These are phyloP conservation scores for Yamadazyma trypodendri DNA, from an alignment of 1,139 yeast species.

Conservation along the genomic window DNA sequence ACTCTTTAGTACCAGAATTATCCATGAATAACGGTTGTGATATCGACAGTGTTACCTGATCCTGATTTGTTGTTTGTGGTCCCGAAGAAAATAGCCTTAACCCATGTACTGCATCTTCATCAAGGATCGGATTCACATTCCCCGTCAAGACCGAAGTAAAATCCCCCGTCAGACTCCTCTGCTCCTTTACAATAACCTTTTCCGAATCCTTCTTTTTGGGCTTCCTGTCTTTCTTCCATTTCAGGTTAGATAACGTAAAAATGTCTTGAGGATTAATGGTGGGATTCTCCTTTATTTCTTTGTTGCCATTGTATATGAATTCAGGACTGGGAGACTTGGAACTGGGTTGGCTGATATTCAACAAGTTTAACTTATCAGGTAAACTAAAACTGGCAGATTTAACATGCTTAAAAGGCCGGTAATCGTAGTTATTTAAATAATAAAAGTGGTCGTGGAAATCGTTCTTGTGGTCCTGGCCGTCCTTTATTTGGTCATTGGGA, in stretches of 20 bases:
- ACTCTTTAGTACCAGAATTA: not conserved
- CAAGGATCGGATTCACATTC: not conserved
- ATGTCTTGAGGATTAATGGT: conserved; percentile 38
- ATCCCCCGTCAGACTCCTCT: not conserved
- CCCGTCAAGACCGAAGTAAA: no score
- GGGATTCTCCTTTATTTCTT: conserved; percentile 18
- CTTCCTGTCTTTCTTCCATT: not conserved
- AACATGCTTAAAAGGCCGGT: conserved; percentile 6
- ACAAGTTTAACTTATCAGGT: conserved; percentile 31
- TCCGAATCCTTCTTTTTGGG: not conserved
- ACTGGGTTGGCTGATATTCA: conserved; percentile 15
- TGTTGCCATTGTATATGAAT: conserved; percentile 11
- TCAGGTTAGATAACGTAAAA: conserved; percentile 11
- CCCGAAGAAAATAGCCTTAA: not conserved
- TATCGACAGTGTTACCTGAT: not conserved
- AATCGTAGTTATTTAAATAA: conserved; percentile 6
- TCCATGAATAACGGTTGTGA: not conserved
- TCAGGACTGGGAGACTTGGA: conserved; percentile 16
- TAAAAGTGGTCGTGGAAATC: conserved; percentile 4
- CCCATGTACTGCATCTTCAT: not conserved
- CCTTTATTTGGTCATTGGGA: conserved; percentile 8
- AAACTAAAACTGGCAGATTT: conserved; percentile 15
- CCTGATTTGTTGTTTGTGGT: not conserved
- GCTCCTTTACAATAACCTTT: not conserved
- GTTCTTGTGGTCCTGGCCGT: conserved; percentile 1